These are phyloP conservation scores for Tetraselmis striata DNA, from an alignment of 139 green algal genomes.

Conservation along the genomic window DNA sequence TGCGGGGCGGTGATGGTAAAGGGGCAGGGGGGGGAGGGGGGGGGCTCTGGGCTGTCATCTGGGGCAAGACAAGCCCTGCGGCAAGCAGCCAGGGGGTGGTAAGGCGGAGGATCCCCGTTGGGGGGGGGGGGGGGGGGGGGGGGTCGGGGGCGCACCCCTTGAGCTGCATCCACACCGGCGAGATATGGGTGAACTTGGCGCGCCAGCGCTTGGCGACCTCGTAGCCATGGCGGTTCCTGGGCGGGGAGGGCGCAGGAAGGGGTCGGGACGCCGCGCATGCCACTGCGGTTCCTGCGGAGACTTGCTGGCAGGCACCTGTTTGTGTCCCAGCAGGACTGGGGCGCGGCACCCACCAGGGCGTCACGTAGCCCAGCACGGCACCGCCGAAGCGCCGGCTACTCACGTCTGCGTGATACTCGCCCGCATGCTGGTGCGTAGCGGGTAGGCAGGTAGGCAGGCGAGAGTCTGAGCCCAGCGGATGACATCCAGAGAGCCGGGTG, in stretches of 20 bases:
- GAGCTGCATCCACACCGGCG: slow-evolving; percentile 66
- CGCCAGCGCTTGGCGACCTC: slow-evolving; percentile 39
- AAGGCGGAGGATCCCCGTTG: too few relatives aligned
- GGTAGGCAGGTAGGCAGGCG: not conserved
- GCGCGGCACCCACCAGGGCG: not conserved
- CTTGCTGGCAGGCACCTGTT: too few relatives aligned
- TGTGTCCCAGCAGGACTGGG: not conserved
- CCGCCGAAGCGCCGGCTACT: not conserved
- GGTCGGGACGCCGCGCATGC: not conserved
- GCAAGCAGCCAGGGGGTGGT: too few relatives aligned
- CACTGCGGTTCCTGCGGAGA: too few relatives aligned
- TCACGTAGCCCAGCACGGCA: not conserved
- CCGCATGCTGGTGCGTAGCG: not conserved
- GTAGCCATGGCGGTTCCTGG: slow-evolving; percentile 49
- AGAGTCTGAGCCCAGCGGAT: not conserved
- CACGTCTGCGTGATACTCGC: not conserved
- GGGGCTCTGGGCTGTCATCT: too few relatives aligned
- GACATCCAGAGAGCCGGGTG: not conserved
- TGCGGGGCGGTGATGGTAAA: too few relatives aligned
- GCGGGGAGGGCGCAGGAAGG: not conserved
- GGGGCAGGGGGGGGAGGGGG: too few relatives aligned
- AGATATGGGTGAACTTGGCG: slow-evolving; percentile 55
- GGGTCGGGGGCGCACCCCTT: not conserved
- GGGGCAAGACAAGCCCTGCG: too few relatives aligned
- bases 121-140: too few relatives aligned